Evolutionary conservation across 2,329 filamentous ascomycete genomes (phyloP).

Genomic region (Herpotrichia juniperi): DNA sequence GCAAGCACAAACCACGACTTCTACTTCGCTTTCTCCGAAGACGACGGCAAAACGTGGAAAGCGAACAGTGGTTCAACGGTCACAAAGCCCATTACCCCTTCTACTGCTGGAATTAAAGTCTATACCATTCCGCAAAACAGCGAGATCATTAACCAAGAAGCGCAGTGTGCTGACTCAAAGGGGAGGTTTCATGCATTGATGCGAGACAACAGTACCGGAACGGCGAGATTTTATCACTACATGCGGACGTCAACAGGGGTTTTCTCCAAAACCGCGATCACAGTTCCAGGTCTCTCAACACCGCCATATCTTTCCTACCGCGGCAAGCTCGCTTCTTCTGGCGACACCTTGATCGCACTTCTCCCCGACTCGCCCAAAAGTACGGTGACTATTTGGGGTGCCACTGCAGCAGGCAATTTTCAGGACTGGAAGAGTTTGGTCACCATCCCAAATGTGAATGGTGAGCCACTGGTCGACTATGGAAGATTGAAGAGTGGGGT

Average conservation of each 20-base stretch:
- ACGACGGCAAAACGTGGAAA: conserved; percentile 52
- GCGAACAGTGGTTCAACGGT: conserved; percentile 47
- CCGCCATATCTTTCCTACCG: conserved; percentile 41
- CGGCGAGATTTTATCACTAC: conserved; percentile 40
- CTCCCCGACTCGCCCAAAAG: conserved; percentile 37
- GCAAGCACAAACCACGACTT: conserved; percentile 58
- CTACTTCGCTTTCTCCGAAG: conserved; percentile 57
- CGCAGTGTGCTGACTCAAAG: conserved; percentile 52
- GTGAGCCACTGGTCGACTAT: conserved; percentile 41
- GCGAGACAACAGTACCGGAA: conserved; percentile 46
- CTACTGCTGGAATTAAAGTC: conserved; percentile 50
- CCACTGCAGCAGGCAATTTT: conserved; percentile 33
- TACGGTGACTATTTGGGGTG: conserved; percentile 33
- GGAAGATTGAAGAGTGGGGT: conserved; percentile 31
- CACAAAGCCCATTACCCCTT: conserved; percentile 50
- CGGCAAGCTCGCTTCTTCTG: conserved; percentile 35
- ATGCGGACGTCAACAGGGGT: conserved; percentile 24
- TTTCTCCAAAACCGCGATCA: conserved; percentile 40
- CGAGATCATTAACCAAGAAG: conserved; percentile 59
- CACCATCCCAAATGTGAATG: conserved; percentile 36
- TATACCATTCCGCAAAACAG: conserved; percentile 54
- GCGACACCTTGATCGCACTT: conserved; percentile 36
- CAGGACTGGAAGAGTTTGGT: conserved; percentile 38
- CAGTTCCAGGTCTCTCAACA: conserved; percentile 31
- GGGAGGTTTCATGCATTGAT: conserved; percentile 59